A percentile compares a stretch with the other conserved stretches of the same genome.
Evolutionary conservation across 257 asterid genomes (phyloP).

Genomic region (Gentiana dahurica): DNA sequence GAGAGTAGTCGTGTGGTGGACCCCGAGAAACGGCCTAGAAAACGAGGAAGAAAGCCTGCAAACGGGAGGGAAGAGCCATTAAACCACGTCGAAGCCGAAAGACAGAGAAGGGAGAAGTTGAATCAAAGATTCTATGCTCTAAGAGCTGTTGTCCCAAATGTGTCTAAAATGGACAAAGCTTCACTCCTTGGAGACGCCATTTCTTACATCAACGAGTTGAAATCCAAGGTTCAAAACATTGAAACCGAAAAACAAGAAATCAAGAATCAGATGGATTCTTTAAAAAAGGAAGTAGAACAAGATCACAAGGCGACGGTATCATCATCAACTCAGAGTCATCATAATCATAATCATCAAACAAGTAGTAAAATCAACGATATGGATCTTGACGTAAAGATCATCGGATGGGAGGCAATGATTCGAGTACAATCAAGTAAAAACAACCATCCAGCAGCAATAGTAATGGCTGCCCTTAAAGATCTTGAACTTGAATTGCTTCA

Average conservation of each 20-base stretch:
- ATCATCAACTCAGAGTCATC: not conserved
- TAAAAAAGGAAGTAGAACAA: constrained; percentile 35
- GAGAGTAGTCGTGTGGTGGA: constrained; percentile 59
- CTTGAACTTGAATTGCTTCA: constrained; percentile 61
- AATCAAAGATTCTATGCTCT: constrained; percentile 76
- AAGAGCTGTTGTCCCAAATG: constrained; percentile 79
- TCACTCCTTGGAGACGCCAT: constrained; percentile 86
- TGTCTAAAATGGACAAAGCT: constrained; percentile 21
- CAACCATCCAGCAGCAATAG: constrained; percentile 79
- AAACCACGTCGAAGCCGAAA: constrained; percentile 88
- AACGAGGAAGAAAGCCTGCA: constrained; percentile 81
- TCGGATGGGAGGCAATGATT: constrained; percentile 65
- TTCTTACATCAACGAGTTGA: constrained; percentile 61
- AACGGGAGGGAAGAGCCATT: constrained; percentile 86
- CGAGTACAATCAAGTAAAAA: constrained; percentile 56
- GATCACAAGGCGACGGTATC: constrained; percentile 17
- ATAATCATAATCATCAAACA: not conserved
- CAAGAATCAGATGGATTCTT: constrained; percentile 32
- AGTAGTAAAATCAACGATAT: constrained; percentile 24
- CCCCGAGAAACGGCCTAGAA: constrained; percentile 59
- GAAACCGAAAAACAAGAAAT: constrained; percentile 49
- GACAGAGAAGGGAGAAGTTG: constrained; percentile 88
- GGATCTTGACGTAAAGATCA: constrained; percentile 69
- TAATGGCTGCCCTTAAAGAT: constrained; percentile 65
- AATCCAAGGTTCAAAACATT: constrained; percentile 33